Percentiles rank a stretch among this genome's conserved stretches.
phyloP scores from a whole-genome alignment of 2,329 filamentous ascomycete species.

The Aspergillus nomiae region DNA sequence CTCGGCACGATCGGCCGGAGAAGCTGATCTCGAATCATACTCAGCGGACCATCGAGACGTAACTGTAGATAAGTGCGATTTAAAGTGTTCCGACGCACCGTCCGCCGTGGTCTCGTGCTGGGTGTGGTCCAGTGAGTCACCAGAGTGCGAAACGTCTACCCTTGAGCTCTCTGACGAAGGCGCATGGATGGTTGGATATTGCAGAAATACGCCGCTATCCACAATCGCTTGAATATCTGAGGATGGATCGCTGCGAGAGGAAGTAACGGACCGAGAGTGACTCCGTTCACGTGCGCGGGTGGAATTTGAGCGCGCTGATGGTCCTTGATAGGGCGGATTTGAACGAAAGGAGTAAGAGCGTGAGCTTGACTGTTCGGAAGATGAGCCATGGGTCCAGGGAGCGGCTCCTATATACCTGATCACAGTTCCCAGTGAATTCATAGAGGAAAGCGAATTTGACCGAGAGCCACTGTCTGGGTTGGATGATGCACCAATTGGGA shows the following conservation, averaged over 20 bases:
- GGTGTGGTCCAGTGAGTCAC: conserved; percentile 21
- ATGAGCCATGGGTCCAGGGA: conserved; percentile 37
- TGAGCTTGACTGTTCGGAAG: conserved; percentile 35
- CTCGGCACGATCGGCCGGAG: conserved; percentile 23
- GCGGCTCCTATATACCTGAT: conserved; percentile 39
- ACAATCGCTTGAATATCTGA: conserved; percentile 41
- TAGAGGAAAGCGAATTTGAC: conserved; percentile 44
- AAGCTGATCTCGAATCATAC: conserved; percentile 28
- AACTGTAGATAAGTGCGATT: conserved; percentile 48
- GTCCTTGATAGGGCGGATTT: conserved; percentile 39
- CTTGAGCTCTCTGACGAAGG: conserved; percentile 46
- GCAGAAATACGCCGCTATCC: conserved; percentile 39
- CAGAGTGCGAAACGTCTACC: conserved; percentile 35
- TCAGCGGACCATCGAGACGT: conserved; percentile 46
- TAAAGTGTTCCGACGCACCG: conserved; percentile 39
- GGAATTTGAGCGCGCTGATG: conserved; percentile 39
- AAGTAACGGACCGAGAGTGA: conserved; percentile 37
- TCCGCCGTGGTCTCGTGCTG: conserved; percentile 36
- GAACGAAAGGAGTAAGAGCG: conserved; percentile 42
- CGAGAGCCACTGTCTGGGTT: conserved; percentile 34
- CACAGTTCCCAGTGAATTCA: conserved; percentile 44
- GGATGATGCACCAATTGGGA: conserved; percentile 34
- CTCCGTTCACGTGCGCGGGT: conserved; percentile 29
- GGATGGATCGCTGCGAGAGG: conserved; percentile 36
- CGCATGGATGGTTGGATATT: conserved; percentile 39